Evolutionary conservation across 2,329 filamentous ascomycete genomes (phyloP), one percentile per base, ranked within the genome.

Genomic region (Fusarium metavorans): DNA sequence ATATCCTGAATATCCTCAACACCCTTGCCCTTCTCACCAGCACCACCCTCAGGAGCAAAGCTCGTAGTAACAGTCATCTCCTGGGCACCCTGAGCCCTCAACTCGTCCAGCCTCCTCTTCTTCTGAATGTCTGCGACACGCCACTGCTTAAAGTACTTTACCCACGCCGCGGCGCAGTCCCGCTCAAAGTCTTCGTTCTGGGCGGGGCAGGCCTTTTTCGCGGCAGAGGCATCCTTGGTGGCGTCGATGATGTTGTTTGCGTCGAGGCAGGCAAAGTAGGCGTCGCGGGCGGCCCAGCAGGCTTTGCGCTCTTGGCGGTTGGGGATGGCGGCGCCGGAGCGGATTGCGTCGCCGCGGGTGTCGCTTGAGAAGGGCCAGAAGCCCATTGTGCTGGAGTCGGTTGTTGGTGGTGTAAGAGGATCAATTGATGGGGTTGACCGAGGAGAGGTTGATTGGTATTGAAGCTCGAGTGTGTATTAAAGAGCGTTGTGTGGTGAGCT

Each of bases 61-160:
- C 77, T 80, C 2, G 82, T 80, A 43, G 79, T 80, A 8, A 85
- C 83, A 16, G 83, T 82, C 81, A 94, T 87, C 83, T 89, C 87
- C 73, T 88, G 86, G 14, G 93, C 94, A 73, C 93, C 93, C 82
- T 96, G 92, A 56, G 88, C 88, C 81, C 93, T 88, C 78, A 98
- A 89, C 81, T 91, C 90, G 78, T 93, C 92, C 74, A 98, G 86
- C 27, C 94, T 93, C 84, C 92, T 88, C 80, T 94, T 92, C 84
- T 96, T 95, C 78, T 97, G 94, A 80, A 94, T 89, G 78, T 99
- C 97, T 85, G 97, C 96, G 39, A 98, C 94, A 79, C 97, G 89
- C 85, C 95, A 93, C 84, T 98, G 95, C 87, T 98, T 98, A 85
- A 99, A 99, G 84, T 99, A 98, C 84, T 95, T 95, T 71, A 98